Evolutionary conservation across 495 filamentous ascomycete species (phyloP).

Genomic region (Penicillium fimorum): DNA sequence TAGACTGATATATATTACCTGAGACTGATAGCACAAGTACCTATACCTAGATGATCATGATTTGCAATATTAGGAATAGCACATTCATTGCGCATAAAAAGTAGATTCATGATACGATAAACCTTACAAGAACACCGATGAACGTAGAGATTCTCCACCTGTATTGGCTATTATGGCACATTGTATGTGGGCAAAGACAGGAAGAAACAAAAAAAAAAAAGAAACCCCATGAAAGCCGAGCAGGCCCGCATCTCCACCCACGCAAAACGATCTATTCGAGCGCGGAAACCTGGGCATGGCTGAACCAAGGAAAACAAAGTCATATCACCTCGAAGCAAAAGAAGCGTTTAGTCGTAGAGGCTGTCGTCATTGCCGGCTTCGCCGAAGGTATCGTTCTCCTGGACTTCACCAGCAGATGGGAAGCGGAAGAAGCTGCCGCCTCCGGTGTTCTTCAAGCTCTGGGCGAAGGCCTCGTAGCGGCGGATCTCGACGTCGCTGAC

Average conservation of each 20-base stretch:
- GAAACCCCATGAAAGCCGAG: slow-evolving; percentile 13
- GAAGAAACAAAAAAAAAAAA: slow-evolving; percentile 9
- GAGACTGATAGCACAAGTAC: too few relatives aligned
- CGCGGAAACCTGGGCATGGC: slow-evolving; percentile 15
- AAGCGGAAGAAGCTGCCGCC: slow-evolving; percentile 97
- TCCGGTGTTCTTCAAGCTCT: slow-evolving; percentile 97
- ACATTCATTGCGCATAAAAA: neutral
- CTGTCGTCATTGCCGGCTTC: slow-evolving; percentile 85
- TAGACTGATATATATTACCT: too few relatives aligned
- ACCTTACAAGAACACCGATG: slow-evolving; percentile 9
- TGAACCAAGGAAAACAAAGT: slow-evolving; percentile 19
- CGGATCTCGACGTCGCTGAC: slow-evolving; percentile 96
- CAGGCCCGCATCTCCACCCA: slow-evolving; percentile 17
- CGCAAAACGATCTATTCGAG: slow-evolving; percentile 24
- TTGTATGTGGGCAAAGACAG: slow-evolving; percentile 25
- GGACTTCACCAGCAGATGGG: slow-evolving; percentile 67
- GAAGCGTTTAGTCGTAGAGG: slow-evolving; percentile 64
- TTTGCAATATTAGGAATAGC: too few relatives aligned
- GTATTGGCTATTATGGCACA: slow-evolving; percentile 33
- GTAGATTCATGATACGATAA: neutral
- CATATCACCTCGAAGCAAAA: slow-evolving; percentile 12
- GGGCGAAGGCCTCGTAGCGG: slow-evolving; percentile 96
- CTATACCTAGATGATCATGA: too few relatives aligned
- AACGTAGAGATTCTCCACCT: slow-evolving; percentile 24
- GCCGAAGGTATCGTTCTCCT: slow-evolving; percentile 66